Base-by-base conservation (phyloP, 2,329 filamentous ascomycete genomes). In the Fusarium irregulare region DNA sequence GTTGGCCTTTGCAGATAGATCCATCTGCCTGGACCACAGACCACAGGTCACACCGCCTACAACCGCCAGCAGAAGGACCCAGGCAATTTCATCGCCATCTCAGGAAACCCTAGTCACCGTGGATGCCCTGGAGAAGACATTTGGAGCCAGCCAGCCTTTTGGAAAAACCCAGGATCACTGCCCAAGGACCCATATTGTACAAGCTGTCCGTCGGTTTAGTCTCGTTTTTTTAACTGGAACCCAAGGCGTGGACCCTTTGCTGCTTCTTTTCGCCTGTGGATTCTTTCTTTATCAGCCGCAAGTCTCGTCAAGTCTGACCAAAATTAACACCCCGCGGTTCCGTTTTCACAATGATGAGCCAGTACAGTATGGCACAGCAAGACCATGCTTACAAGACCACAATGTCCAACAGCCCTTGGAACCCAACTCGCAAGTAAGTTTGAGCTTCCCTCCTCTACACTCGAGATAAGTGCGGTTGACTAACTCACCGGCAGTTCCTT, bases 341-440 rank as follows among this genome's bases (percentile, higher is more conserved):
- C 67, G 62, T 54, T 63, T 70, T 70, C 70, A 58, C 61, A 75
- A 77, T 73, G 73, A 79, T 80, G 79, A 78, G 78, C 74, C 76
- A 77, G 64, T 76, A 78, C 75, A 78, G 81, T 68, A 83, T 85
- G 83, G 80, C 82, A 46, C 83, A 84, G 70, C 80, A 82, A 74
- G 82, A 85, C 56, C 80, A 83, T 80, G 79, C 81, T 67, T 86
- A 85, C 78, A 83, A 81, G 76, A 80, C 78, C 71, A 78, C 79
- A 74, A 80, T 82, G 77, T 78, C 83, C 66, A 82, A 81, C 77
- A 81, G 83, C 72, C 81, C 83, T 61, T 87, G 85, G 85, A 82
- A 82, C 70, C 76, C 83, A 69, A 79, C 82, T 71, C 84, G 83
- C 79, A 88, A 85, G 86, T 88, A 83, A 82, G 84, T 79, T 48